Evolutionary conservation across 1,139 yeast genomes (phyloP).

Genomic region (Blastobotrys buckinghamii): DNA sequence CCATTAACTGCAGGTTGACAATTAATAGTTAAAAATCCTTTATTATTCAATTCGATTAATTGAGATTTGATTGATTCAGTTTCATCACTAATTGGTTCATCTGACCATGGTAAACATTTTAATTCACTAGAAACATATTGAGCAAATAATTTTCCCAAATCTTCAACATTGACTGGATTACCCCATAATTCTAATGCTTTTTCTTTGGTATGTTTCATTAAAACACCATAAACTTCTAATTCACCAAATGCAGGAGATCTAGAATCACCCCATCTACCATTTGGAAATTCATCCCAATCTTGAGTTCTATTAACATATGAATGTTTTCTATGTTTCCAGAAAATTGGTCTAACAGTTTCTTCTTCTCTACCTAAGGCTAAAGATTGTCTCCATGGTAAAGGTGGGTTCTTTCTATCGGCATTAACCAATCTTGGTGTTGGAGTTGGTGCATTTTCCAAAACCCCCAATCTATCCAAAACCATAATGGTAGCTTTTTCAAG

Average conservation of each 20-base stretch:
- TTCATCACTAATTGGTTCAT: slow-evolving; percentile 78
- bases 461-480: slow-evolving; percentile 70
- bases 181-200: slow-evolving; percentile 88
- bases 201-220: slow-evolving; percentile 46
- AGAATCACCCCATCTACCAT: slow-evolving; percentile 94
- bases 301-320: slow-evolving; percentile 87
- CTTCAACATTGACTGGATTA: slow-evolving; percentile 53
- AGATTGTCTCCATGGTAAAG: slow-evolving; percentile 86
- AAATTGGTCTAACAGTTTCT: slow-evolving; percentile 87
- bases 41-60: slow-evolving; percentile 55
- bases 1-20: slow-evolving; percentile 96
- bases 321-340: slow-evolving; percentile 93
- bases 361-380: slow-evolving; percentile 74
- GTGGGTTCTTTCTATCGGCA: slow-evolving; percentile 20
- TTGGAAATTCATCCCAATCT: slow-evolving; percentile 93
- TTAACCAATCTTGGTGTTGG: slow-evolving; percentile 14
- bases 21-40: slow-evolving; percentile 75
- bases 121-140: slow-evolving; percentile 64
- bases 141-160: slow-evolving; percentile 57
- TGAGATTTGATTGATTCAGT: slow-evolving; percentile 56
- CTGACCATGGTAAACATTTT: slow-evolving; percentile 90
- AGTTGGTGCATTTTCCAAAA: slow-evolving; percentile 37
- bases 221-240: slow-evolving; percentile 56
- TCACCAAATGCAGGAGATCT: slow-evolving; percentile 93
- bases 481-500: slow-evolving; percentile 84